Evolutionary conservation across 202 grass and related monocot genomes (phyloP).

Genomic region (Zoysia matrella): DNA sequence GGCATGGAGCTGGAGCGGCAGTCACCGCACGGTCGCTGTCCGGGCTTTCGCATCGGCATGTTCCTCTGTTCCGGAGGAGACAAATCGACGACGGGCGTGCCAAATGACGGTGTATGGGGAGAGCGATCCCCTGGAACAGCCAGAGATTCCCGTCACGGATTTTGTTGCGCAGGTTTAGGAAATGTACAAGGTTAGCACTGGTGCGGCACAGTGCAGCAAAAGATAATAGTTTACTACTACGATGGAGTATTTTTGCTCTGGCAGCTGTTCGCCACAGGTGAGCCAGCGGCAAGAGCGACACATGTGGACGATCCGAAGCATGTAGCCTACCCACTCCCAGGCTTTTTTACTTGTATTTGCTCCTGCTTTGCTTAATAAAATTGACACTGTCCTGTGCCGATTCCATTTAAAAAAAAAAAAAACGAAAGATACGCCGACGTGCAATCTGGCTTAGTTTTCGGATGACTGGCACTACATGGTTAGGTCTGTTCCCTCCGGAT

Average conservation of each 20-base stretch:
- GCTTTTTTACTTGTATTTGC: neutral
- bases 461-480: neutral
- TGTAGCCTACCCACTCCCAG: neutral
- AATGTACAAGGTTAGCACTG: neutral
- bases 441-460: neutral
- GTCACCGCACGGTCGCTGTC: conserved; percentile 14
- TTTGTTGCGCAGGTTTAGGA: conserved; percentile 6
- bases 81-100: conserved; percentile 35
- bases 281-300: neutral
- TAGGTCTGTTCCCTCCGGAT: no score
- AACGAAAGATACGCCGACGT: neutral
- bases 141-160: conserved; percentile 23
- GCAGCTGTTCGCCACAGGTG: neutral
- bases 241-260: neutral
- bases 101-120: conserved; percentile 28
- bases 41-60: conserved; percentile 1
- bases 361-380: neutral
- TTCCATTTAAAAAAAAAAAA: no score
- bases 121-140: conserved; percentile 4
- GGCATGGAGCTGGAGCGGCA: conserved; percentile 26
- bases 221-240: neutral
- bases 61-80: conserved; percentile 39
- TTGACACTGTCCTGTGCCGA: neutral
- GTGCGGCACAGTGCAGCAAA: neutral
- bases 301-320: neutral